Evolutionary conservation across 2,329 filamentous ascomycete genomes (phyloP).

Genomic region (Claviceps quebecensis): DNA sequence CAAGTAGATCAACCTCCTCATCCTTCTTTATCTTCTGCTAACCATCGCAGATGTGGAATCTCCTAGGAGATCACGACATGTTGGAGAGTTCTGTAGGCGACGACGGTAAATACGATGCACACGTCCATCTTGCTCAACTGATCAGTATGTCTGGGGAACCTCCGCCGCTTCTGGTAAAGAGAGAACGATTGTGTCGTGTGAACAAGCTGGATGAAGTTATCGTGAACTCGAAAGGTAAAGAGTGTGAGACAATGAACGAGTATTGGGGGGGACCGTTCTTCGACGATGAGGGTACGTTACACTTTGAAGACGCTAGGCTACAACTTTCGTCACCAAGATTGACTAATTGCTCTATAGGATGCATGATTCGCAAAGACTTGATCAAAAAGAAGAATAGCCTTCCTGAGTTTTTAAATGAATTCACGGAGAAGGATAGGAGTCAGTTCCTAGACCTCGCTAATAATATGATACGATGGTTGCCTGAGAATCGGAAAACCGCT

Average conservation of each 20-base stretch:
- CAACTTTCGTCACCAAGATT: neutral
- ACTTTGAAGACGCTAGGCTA: too few relatives aligned
- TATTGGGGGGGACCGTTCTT: slow-evolving; percentile 12
- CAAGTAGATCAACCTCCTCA: neutral
- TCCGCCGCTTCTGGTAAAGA: slow-evolving; percentile 5
- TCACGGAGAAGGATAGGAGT: slow-evolving; percentile 10
- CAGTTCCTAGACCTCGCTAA: slow-evolving; percentile 12
- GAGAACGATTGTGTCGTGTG: slow-evolving; percentile 8
- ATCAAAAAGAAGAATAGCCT: slow-evolving; percentile 2
- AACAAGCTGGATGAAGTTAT: neutral
- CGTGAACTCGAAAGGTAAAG: neutral
- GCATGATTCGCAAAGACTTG: slow-evolving; percentile 8
- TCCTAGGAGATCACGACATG: neutral
- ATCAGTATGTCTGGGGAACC: slow-evolving; percentile 9
- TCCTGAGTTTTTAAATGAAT: slow-evolving; percentile 8
- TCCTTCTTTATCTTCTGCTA: neutral
- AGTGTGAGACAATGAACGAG: slow-evolving; percentile 9
- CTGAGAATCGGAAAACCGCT: slow-evolving; percentile 12
- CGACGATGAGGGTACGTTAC: slow-evolving; percentile 5
- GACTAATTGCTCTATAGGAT: neutral
- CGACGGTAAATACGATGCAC: slow-evolving; percentile 12
- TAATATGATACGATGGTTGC: slow-evolving; percentile 14
- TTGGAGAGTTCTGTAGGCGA: slow-evolving; percentile 8
- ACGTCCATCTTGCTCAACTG: slow-evolving; percentile 12
- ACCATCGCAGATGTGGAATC: neutral